Conservation (phyloP, 2,329 filamentous ascomycete genomes). For the Fusarium torulosum region DNA sequence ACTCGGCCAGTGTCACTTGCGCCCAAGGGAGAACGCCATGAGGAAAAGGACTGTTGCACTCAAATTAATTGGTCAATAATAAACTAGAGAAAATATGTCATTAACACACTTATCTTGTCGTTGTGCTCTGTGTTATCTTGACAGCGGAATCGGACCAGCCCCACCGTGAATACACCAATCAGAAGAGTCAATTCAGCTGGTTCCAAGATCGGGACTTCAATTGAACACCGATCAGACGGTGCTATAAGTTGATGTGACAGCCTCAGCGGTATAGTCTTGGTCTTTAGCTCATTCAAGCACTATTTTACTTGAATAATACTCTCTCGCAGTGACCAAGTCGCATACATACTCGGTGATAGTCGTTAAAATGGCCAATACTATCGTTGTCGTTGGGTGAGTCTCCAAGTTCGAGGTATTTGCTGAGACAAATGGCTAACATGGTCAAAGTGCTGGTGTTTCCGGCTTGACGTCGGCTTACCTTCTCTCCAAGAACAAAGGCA, state of each 20-base stretch:
- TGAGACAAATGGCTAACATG: conserved; percentile 8
- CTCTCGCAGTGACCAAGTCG: not conserved
- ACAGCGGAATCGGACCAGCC: not conserved
- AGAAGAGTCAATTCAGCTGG: conserved; percentile 9
- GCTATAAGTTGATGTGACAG: conserved; percentile 21
- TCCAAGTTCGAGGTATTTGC: not conserved
- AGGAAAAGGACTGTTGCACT: not conserved
- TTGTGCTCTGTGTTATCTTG: not conserved
- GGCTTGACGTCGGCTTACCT: conserved; percentile 65
- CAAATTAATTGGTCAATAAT: conserved; percentile 11
- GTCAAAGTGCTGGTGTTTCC: conserved; percentile 61
- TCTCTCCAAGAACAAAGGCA: conserved; percentile 59
- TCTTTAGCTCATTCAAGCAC: not conserved
- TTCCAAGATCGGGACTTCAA: conserved; percentile 35
- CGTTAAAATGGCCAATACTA: conserved; percentile 49
- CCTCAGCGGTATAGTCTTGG: conserved; percentile 8
- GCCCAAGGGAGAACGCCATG: conserved; percentile 20
- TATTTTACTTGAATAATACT: not conserved
- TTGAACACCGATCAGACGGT: conserved; percentile 17
- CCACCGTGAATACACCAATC: conserved; percentile 23
- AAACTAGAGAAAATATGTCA: not conserved
- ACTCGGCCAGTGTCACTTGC: conserved; percentile 30
- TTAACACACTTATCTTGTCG: conserved; percentile 20
- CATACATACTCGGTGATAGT: not conserved
- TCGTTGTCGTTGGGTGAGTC: conserved; percentile 54